Base-by-base conservation (phyloP, 2,329 filamentous ascomycete genomes). In the Ophiostoma tasmaniense region DNA sequence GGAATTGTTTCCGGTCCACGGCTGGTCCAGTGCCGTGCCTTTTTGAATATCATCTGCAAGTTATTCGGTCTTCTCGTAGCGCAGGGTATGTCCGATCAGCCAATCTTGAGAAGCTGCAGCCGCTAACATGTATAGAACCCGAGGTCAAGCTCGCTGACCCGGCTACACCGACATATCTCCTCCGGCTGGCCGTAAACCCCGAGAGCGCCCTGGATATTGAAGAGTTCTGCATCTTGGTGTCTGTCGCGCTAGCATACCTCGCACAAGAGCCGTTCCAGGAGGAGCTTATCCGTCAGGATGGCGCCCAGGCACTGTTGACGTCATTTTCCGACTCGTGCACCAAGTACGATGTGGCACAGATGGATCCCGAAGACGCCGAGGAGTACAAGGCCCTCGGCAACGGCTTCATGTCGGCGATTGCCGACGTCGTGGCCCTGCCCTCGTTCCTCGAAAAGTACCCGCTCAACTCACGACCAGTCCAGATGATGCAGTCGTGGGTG, bases 171-270 rank as follows among this genome's bases (percentile, higher is more conserved):
- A 75, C 79, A 1, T 73, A 81, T 33, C 81, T 89, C 3, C 77
- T 89, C 6, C 77, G 74, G 7, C 76, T 87, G 28, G 85, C 85
- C 8, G 77, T 77, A 0, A 77, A 77, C 28, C 74, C 78, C 1
- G 75, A 79, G 0, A 75, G 76, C 14, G 77, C 77, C 1, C 77
- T 80, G 35, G 84, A 87, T 62, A 75, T 82, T 11, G 85, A 88
- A 20, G 83, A 85, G 71, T 88, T 87, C 72, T 76, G 83, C 52
- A 77, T 80, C 3, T 78, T 87, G 17, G 78, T 81, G 3, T 82
- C 84, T 1, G 82, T 84, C 0, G 84, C 85, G 1, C 78, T 85
- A 1, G 79, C 82, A 11, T 89, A 88, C 72, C 81, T 89, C 13
- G 80, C 84, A 33, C 79, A 84, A 70, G 80, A 83, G 55, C 76